Percentiles rank a stretch among this genome's conserved stretches.
phyloP scores from a whole-genome alignment of 1,284 basidiomycete genomes.

The Xanthoconium separans region DNA sequence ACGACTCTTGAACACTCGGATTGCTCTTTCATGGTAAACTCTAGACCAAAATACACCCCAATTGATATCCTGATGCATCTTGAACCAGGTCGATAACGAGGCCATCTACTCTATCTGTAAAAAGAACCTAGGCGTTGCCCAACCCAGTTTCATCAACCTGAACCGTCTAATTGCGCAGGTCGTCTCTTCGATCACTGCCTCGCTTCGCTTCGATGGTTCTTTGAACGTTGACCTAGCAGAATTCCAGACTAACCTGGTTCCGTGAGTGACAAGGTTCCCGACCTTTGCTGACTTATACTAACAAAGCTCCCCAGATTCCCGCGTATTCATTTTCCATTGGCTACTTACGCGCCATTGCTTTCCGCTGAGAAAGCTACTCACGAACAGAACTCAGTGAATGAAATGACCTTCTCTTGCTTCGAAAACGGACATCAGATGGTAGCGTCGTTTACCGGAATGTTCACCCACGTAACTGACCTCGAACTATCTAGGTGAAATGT shows the following conservation, averaged over 20 bases:
- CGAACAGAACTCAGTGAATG: constrained; percentile 96
- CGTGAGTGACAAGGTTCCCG: constrained; percentile 49
- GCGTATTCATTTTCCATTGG: constrained; percentile 98
- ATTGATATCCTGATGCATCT: constrained; percentile 4
- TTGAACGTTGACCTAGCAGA: constrained; percentile 98
- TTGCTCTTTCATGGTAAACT: constrained; percentile 92
- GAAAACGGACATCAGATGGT: constrained; percentile 98
- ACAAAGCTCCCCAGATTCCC: constrained; percentile 66
- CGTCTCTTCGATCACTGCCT: constrained; percentile 97
- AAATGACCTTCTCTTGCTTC: constrained; percentile 99
- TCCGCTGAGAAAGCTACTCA: constrained; percentile 87
- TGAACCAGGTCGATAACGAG: constrained; percentile 84
- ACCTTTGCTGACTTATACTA: background rate
- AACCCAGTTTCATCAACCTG: constrained; percentile 92
- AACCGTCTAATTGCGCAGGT: constrained; percentile 98
- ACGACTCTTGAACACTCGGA: constrained; percentile 99
- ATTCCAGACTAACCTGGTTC: constrained; percentile 98
- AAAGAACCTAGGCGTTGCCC: constrained; percentile 85
- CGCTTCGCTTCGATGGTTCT: constrained; percentile 96
- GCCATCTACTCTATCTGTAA: constrained; percentile 99
- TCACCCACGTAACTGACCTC: constrained; percentile 7
- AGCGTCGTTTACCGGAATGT: background rate
- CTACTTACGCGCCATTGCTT: constrained; percentile 93
- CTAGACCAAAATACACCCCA: background rate
- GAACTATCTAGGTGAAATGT: constrained; percentile 70